These are phyloP conservation scores for Dactylorhiza incarnata DNA, from an alignment of 106 monocot genomes.

Conservation along the genomic window DNA sequence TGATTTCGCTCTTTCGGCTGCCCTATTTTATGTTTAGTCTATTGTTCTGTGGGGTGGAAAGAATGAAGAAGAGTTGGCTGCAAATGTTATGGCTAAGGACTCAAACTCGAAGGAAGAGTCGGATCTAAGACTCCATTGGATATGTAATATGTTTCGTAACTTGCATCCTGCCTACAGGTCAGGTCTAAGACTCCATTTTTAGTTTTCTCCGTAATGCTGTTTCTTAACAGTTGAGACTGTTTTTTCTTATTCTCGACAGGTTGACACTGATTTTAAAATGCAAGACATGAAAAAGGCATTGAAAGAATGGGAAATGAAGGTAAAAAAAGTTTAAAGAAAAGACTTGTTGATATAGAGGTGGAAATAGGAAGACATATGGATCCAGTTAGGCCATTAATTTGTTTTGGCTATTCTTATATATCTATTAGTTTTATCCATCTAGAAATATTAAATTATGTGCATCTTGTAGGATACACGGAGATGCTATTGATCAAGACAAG, in stretches of 20 bases:
- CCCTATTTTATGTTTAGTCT: too few species aligned
- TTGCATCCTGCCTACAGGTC: too few species aligned
- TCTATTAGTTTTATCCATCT: neutral
- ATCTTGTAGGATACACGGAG: slow-evolving; percentile 67
- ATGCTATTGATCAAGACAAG: slow-evolving; percentile 83
- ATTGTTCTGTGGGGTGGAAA: too few species aligned
- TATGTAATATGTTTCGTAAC: too few species aligned
- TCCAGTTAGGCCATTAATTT: slow-evolving; percentile 44
- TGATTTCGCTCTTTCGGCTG: too few species aligned
- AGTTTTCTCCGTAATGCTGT: neutral
- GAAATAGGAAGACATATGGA: slow-evolving; percentile 69
- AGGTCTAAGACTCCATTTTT: too few species aligned
- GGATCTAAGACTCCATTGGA: too few species aligned
- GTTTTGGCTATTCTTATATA: neutral
- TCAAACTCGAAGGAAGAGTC: too few species aligned
- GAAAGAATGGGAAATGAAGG: slow-evolving; percentile 83
- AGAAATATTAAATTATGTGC: neutral
- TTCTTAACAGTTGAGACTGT: neutral
- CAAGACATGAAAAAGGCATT: slow-evolving; percentile 66
- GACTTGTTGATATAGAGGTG: slow-evolving; percentile 51
- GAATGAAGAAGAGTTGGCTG: too few species aligned
- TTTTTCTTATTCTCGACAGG: slow-evolving; percentile 26
- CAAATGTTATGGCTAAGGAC: too few species aligned
- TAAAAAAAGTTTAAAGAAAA: slow-evolving; percentile 66
- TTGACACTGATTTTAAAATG: slow-evolving; percentile 72